Percentiles rank a stretch among this genome's conserved stretches.
Conservation (phyloP, 805 yeast species). For the Zygosaccharomyces gambellarensis region DNA sequence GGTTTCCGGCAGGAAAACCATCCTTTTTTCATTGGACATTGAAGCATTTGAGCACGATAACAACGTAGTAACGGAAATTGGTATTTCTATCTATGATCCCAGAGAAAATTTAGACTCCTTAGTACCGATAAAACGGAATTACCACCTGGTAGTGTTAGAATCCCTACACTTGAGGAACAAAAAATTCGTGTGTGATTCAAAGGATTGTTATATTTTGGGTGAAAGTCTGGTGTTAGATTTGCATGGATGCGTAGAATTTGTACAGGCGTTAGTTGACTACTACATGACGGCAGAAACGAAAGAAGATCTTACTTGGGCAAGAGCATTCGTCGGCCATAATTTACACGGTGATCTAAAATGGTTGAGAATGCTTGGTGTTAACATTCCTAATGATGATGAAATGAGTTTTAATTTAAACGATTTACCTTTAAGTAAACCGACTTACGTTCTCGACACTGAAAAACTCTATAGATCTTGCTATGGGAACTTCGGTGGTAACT, state of each 20-base stretch:
- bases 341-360: constrained; percentile 51
- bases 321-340: constrained; percentile 57
- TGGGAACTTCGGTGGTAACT: constrained; percentile 40
- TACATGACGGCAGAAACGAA: constrained; percentile 36
- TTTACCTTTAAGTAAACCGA: constrained; percentile 4
- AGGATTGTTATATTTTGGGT: constrained; percentile 47
- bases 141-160: constrained; percentile 45
- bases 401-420: constrained; percentile 9
- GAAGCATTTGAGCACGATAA: constrained; percentile 51
- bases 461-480: constrained; percentile 39
- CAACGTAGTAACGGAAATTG: constrained; percentile 49
- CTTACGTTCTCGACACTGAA: constrained; percentile 44
- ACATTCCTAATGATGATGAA: constrained; percentile 35
- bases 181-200: constrained; percentile 50
- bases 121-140: constrained; percentile 40
- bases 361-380: constrained; percentile 44
- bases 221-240: constrained; percentile 41
- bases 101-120: constrained; percentile 38
- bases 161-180: constrained; percentile 43
- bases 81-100: constrained; percentile 55
- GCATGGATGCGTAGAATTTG: constrained; percentile 35
- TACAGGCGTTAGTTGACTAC: constrained; percentile 42
- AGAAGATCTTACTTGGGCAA: constrained; percentile 26
- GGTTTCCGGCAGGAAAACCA: constrained; percentile 24
- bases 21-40: constrained; percentile 48